Percentiles rank a stretch among this genome's conserved stretches.
These are phyloP conservation scores for Saturnispora saitoi DNA, from an alignment of 805 yeast genomes.

Conservation along the genomic window DNA sequence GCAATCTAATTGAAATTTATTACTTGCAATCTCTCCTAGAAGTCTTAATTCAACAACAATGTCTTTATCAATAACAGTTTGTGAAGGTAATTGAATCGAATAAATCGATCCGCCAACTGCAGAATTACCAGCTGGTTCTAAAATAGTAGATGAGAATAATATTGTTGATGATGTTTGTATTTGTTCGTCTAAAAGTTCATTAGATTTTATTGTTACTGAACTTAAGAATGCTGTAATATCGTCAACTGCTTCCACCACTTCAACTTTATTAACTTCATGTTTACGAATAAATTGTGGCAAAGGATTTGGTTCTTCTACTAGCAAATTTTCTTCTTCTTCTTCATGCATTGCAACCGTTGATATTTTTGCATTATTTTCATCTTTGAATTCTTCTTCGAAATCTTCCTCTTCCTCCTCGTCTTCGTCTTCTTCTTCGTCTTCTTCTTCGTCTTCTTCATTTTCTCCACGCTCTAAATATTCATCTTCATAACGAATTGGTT, in stretches of 20 bases:
- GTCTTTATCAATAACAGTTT: slow-evolving; percentile 33
- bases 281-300: slow-evolving; percentile 19
- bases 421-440: slow-evolving; percentile 9
- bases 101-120: slow-evolving; percentile 31
- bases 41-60: slow-evolving; percentile 37
- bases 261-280: slow-evolving; percentile 17
- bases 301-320: slow-evolving; percentile 9
- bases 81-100: slow-evolving; percentile 39
- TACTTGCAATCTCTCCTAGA: slow-evolving; percentile 31
- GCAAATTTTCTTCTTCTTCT: slow-evolving; percentile 4
- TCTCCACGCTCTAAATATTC: slow-evolving; percentile 8
- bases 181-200: background rate
- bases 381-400: background rate
- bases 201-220: slow-evolving; percentile 3
- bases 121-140: slow-evolving; percentile 28
- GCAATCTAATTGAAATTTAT: slow-evolving; percentile 32
- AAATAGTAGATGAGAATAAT: slow-evolving; percentile 20
- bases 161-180: background rate
- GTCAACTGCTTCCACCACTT: slow-evolving; percentile 17
- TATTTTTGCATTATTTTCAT: background rate
- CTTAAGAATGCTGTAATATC: slow-evolving; percentile 29
- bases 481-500: background rate
- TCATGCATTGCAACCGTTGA: background rate
- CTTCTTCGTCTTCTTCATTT: slow-evolving; percentile 4
- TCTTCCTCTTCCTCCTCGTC: slow-evolving; percentile 8